Evolutionary conservation across 768 basidiomycete species (phyloP), one percentile per base, ranked within the genome.

Genomic region (Xerocomus spinulosus): DNA sequence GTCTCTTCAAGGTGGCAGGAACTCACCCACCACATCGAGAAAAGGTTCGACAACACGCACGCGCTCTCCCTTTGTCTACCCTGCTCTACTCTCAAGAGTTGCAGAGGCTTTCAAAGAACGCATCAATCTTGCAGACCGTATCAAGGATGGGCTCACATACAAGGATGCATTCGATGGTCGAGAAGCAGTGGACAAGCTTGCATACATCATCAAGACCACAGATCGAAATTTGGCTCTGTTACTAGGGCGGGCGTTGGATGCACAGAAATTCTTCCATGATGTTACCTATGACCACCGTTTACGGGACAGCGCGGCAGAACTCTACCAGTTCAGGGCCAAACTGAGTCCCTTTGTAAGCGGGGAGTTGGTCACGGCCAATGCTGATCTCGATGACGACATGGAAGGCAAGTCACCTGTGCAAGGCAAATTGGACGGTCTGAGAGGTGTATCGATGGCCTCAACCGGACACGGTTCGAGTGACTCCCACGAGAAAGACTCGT

Each of bases 191-290:
- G 92, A 94, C 68, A 91, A 92, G 70, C 91, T 99, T 55, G 87
- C 92, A 13, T 92, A 96, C 62, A 95, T 99, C 63, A 96, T 98
- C 78, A 94, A 94, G 70, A 98, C 96, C 3, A 92, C 93, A 6
- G 96, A 99, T 70, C 80, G 96, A 13, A 98, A 96, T 68, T 78
- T 99, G 23, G 96, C 96, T 10, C 72, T 98, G 37, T 75, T 99
- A 3, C 78, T 98, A n/a, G 96, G 96, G 5, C 80, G 96, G 34
- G 93, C 96, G 3, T 73, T 99, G 44, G 96, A 98, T 61, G 87
- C 94, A 9, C 96, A 98, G 67, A 98, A 98, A 70, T 98, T 92
- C 71, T 98, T 99, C 64, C 96, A 99, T 62, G 96, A 98, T 61
- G 96, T 99, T 56, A 97, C 96, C 9, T 99, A 98, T 62, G 95